phyloP scores from a whole-genome alignment of 768 basidiomycete species.

The Mycena alexandri region DNA sequence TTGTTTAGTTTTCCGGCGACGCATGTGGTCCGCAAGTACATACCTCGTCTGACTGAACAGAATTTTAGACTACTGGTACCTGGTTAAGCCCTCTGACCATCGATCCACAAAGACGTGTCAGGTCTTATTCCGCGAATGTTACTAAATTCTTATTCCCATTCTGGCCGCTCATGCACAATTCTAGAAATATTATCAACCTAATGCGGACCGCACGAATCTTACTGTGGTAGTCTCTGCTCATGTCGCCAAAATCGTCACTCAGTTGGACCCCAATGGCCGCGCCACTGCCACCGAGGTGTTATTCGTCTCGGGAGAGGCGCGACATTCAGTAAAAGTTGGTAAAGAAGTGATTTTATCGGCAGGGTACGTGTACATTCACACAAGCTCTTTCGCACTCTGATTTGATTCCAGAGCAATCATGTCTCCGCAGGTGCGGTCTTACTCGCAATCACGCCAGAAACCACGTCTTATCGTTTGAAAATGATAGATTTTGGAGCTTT shows the following conservation, averaged over 20 bases:
- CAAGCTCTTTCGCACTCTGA: not conserved
- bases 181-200: constrained; percentile 41
- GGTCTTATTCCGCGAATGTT: constrained; percentile 29
- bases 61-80: constrained; percentile 7
- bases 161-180: not conserved
- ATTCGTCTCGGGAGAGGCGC: constrained; percentile 37
- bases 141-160: not conserved
- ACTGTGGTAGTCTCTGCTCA: too few relatives aligned
- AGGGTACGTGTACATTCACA: constrained; percentile 23
- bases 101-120: constrained; percentile 12
- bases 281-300: constrained; percentile 36
- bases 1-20: constrained; percentile 27
- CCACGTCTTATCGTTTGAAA: constrained; percentile 16
- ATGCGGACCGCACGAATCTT: constrained; percentile 18
- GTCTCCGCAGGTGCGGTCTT: constrained; percentile 43
- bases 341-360: constrained; percentile 33
- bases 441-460: too few relatives aligned
- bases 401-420: not conserved
- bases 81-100: constrained; percentile 22
- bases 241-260: too few relatives aligned
- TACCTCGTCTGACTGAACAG: not conserved
- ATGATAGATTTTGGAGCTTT: constrained; percentile 45
- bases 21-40: not conserved
- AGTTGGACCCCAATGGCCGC: too few relatives aligned
- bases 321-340: too few relatives aligned